Percentiles rank a stretch among this genome's conserved stretches.
phyloP scores from a whole-genome alignment of 1,139 yeast species.

The Magnusiomyces ingens region DNA sequence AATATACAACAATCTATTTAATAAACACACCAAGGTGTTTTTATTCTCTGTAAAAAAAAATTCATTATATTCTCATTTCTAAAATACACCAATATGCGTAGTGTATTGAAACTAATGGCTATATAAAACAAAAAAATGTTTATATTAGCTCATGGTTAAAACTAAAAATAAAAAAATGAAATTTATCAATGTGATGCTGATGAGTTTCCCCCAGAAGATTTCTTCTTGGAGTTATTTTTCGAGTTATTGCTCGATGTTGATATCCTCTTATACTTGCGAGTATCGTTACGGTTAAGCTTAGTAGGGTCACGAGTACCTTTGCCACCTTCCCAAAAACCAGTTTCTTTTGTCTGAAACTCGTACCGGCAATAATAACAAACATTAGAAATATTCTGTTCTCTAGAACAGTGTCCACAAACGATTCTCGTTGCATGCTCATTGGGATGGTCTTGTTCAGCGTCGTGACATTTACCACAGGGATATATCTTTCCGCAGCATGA shows the following conservation, averaged over 20 bases:
- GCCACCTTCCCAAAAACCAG: slow-evolving; percentile 44
- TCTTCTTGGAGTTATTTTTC: slow-evolving; percentile 56
- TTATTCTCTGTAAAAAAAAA: no score
- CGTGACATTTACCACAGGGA: slow-evolving; percentile 40
- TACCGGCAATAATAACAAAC: slow-evolving; percentile 34
- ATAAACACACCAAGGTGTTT: no score
- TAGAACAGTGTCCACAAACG: slow-evolving; percentile 40
- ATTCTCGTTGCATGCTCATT: slow-evolving; percentile 37
- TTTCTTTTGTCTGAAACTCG: slow-evolving; percentile 28
- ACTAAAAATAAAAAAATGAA: no score
- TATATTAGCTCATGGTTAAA: no score
- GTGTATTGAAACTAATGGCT: no score
- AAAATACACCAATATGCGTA: no score
- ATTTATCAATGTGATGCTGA: no score
- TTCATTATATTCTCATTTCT: no score
- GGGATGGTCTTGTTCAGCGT: slow-evolving; percentile 33
- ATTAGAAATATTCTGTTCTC: slow-evolving; percentile 36
- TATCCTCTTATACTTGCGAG: slow-evolving; percentile 35
- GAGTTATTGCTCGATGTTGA: slow-evolving; percentile 42
- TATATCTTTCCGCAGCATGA: slow-evolving; percentile 38
- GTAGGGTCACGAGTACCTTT: slow-evolving; percentile 38
- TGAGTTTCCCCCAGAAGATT: no score
- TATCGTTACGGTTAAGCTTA: slow-evolving; percentile 37
- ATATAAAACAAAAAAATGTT: no score
- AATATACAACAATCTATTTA: no score